phyloP scores from a whole-genome alignment of 116 monocot species.

The Cymodocea nodosa region DNA sequence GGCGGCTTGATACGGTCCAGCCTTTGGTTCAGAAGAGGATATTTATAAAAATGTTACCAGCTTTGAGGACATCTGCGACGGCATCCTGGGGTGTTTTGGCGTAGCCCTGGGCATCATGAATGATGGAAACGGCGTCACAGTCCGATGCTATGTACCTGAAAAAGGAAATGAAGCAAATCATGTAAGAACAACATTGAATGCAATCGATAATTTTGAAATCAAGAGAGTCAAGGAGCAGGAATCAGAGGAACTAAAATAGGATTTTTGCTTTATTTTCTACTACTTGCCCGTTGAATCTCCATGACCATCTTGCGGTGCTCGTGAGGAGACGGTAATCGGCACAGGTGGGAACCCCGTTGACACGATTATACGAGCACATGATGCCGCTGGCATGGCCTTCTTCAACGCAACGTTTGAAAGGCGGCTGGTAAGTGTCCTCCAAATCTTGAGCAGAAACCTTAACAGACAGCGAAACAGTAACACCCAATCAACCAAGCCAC shows the following conservation, averaged over 20 bases:
- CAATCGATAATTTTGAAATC: too few species aligned
- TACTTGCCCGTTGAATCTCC: constrained; percentile 69
- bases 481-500: neutral
- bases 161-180: neutral
- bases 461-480: neutral
- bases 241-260: too few species aligned
- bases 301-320: constrained; percentile 39
- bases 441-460: constrained; percentile 73
- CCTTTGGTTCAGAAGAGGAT: too few species aligned
- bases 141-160: constrained; percentile 29
- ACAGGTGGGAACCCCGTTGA: constrained; percentile 91
- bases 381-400: constrained; percentile 64
- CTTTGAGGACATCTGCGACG: constrained; percentile 64
- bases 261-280: too few species aligned
- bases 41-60: constrained; percentile 28
- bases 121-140: constrained; percentile 36
- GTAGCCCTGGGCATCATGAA: constrained; percentile 43
- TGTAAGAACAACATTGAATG: too few species aligned
- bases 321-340: constrained; percentile 59
- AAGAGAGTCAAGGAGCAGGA: neutral
- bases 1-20: too few species aligned
- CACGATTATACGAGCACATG: constrained; percentile 90
- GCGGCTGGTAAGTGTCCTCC: constrained; percentile 79
- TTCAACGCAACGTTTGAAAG: constrained; percentile 73
- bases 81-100: constrained; percentile 66